Evolutionary conservation across 805 yeast genomes (phyloP).

Genomic region (Saccharomycopsis vini): DNA sequence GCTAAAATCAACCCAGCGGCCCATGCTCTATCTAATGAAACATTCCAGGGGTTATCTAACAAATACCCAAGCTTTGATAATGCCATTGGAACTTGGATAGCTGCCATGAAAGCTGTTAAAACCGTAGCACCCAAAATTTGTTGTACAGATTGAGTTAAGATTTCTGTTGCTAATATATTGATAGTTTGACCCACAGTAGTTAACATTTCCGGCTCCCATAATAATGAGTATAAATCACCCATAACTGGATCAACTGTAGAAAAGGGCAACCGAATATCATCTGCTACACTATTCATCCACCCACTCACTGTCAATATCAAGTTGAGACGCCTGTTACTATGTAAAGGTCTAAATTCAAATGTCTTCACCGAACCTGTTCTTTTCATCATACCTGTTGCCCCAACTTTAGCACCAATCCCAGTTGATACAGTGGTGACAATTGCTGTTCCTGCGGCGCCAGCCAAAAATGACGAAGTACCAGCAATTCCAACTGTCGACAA

Average conservation of each 20-base stretch:
- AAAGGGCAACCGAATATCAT: slow-evolving; percentile 93
- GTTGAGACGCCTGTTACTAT: slow-evolving; percentile 82
- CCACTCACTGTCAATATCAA: slow-evolving; percentile 87
- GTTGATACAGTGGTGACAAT: slow-evolving; percentile 89
- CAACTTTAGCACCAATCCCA: slow-evolving; percentile 83
- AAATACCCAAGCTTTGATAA: slow-evolving; percentile 81
- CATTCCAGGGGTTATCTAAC: slow-evolving; percentile 96
- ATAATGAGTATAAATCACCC: slow-evolving; percentile 88
- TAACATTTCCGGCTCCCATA: slow-evolving; percentile 98
- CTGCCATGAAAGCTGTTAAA: slow-evolving; percentile 82
- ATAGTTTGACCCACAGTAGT: slow-evolving; percentile 95
- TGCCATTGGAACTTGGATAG: slow-evolving; percentile 87
- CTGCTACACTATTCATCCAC: slow-evolving; percentile 93
- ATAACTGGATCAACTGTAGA: slow-evolving; percentile 95
- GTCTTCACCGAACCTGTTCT: slow-evolving; percentile 90
- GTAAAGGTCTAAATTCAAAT: slow-evolving; percentile 88
- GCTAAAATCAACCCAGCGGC: slow-evolving; percentile 87
- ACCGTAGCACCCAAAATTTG: slow-evolving; percentile 91
- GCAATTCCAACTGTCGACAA: slow-evolving; percentile 87
- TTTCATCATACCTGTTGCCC: slow-evolving; percentile 72
- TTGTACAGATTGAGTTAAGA: slow-evolving; percentile 85
- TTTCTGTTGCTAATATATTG: slow-evolving; percentile 86
- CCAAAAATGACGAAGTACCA: slow-evolving; percentile 88
- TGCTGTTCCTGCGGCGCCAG: slow-evolving; percentile 96
- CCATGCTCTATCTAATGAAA: slow-evolving; percentile 95